Conservation (phyloP, 768 basidiomycete genomes). For the Xanthoconium purpureum region DNA sequence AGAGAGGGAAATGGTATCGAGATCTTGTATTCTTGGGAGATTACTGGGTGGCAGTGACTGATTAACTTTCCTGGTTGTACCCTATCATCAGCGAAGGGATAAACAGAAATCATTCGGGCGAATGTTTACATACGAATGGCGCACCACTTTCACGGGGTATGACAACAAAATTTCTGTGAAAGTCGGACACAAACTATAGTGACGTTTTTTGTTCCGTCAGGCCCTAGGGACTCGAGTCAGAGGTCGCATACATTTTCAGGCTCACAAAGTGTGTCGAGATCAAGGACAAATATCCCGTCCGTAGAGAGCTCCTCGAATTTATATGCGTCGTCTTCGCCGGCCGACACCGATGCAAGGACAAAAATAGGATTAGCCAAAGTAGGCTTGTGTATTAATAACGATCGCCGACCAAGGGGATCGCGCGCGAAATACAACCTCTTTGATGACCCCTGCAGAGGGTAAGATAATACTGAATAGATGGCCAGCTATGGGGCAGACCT, state of each 20-base stretch:
- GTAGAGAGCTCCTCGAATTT: conserved; percentile 63
- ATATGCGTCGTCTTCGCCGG: conserved; percentile 44
- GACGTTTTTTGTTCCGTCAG: not conserved
- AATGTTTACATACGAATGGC: conserved; percentile 24
- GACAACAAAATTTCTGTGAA: conserved; percentile 16
- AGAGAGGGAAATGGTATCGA: conserved; percentile 30
- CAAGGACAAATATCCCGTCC: conserved; percentile 52
- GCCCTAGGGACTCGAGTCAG: not conserved
- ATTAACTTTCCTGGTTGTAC: conserved; percentile 45
- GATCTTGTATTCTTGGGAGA: conserved; percentile 29
- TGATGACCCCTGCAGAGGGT: conserved; percentile 37
- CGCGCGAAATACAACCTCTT: conserved; percentile 66
- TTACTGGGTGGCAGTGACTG: conserved; percentile 43
- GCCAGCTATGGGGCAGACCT: conserved; percentile 43
- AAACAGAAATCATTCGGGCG: not conserved
- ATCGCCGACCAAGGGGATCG: conserved; percentile 84
- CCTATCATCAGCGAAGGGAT: conserved; percentile 34
- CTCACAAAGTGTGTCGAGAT: conserved; percentile 33
- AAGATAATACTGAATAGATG: not conserved
- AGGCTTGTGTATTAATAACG: conserved; percentile 71
- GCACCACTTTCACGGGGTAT: conserved; percentile 21
- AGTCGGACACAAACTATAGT: conserved; percentile 20
- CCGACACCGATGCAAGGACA: conserved; percentile 64
- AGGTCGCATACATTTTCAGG: conserved; percentile 25
- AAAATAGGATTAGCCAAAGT: conserved; percentile 47